These are phyloP conservation scores for Cercospora sp. DNA, from an alignment of 2,329 filamentous ascomycete species.

Conservation along the genomic window DNA sequence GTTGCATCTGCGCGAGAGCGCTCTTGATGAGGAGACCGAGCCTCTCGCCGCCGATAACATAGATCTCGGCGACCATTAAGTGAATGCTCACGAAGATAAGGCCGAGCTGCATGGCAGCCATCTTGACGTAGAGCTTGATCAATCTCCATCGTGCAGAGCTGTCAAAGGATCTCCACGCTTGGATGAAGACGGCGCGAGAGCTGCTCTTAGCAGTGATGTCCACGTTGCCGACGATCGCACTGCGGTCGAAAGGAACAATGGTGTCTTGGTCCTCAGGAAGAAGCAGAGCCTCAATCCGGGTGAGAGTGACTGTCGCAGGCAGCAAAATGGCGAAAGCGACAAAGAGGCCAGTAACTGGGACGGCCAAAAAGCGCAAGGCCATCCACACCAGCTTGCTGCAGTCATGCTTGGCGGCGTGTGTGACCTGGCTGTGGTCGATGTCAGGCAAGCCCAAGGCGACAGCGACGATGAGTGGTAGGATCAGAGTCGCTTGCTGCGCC, in stretches of 20 bases:
- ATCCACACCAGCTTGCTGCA: conserved; percentile 33
- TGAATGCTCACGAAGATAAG: conserved; percentile 32
- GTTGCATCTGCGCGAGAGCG: conserved; percentile 30
- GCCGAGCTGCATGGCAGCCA: conserved; percentile 53
- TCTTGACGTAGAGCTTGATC: conserved; percentile 73
- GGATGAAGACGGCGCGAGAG: conserved; percentile 60
- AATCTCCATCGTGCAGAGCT: conserved; percentile 70
- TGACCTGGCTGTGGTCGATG: conserved; percentile 33
- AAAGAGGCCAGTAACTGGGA: conserved; percentile 44
- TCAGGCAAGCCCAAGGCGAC: conserved; percentile 51
- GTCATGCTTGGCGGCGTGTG: conserved; percentile 29
- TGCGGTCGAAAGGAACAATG: conserved; percentile 87
- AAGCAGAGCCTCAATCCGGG: conserved; percentile 83
- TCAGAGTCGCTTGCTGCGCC: conserved; percentile 51
- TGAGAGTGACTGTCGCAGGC: conserved; percentile 72
- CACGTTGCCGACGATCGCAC: conserved; percentile 67
- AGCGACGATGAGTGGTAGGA: conserved; percentile 51
- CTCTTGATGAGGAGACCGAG: conserved; percentile 32
- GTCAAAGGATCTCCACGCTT: conserved; percentile 79
- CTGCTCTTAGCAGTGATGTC: conserved; percentile 69
- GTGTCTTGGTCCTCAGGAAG: conserved; percentile 78
- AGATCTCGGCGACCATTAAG: conserved; percentile 34
- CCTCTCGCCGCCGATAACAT: conserved; percentile 35
- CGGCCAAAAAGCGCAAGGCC: conserved; percentile 46
- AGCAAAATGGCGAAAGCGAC: conserved; percentile 70